Percentiles rank a stretch among this genome's conserved stretches.
phyloP scores from a whole-genome alignment of 179 eudicot genomes.

The Beta corolliflora region DNA sequence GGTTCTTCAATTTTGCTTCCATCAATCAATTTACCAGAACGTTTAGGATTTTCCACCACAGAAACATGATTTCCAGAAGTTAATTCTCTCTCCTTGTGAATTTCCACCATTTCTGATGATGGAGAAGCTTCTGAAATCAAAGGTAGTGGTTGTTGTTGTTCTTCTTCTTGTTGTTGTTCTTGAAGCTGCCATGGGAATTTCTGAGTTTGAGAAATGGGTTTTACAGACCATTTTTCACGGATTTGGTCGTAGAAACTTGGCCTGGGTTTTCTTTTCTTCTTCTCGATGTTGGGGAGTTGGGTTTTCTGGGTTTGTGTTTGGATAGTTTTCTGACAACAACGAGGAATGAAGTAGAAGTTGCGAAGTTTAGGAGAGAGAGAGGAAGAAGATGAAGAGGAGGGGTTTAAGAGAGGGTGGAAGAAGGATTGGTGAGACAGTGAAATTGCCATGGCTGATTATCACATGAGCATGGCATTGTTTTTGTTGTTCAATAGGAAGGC shows the following conservation, averaged over 20 bases:
- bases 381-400: constrained; percentile 8
- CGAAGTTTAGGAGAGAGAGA: constrained; percentile 25
- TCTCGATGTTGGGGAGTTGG: constrained; percentile 20
- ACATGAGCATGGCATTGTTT: neutral
- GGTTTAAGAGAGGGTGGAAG: constrained; percentile 23
- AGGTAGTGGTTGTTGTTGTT: neutral
- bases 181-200: constrained; percentile 72
- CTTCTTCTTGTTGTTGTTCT: constrained; percentile 16
- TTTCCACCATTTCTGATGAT: neutral
- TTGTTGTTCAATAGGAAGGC: no score
- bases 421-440: constrained; percentile 19
- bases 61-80: neutral
- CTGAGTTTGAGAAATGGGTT: constrained; percentile 40
- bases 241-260: constrained; percentile 85
- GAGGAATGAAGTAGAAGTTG: constrained; percentile 32
- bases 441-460: constrained; percentile 33
- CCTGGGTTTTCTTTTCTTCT: constrained; percentile 61
- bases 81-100: neutral
- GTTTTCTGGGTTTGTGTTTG: constrained; percentile 14
- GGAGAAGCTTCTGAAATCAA: no score
- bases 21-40: neutral
- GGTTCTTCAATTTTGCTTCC: constrained; percentile 14
- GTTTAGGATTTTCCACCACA: constrained; percentile 12
- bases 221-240: constrained; percentile 78
- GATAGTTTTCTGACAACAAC: constrained; percentile 31